Evolutionary conservation across 805 yeast genomes (phyloP).

Genomic region (Saccharomycopsis sp.): DNA sequence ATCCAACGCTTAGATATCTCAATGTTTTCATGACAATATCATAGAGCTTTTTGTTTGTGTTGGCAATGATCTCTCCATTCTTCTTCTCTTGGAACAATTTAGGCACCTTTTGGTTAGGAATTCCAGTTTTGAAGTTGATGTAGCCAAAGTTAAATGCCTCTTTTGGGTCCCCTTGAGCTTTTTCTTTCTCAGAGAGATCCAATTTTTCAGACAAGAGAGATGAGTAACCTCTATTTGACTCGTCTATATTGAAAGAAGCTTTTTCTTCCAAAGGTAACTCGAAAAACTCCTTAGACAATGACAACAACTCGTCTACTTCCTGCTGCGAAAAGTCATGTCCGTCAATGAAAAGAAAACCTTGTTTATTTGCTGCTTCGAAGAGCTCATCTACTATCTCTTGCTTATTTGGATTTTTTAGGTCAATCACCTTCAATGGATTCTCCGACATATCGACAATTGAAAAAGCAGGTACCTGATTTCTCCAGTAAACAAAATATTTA

Average conservation of each 20-base stretch:
- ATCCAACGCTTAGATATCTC: slow-evolving; percentile 49
- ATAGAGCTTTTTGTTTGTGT: slow-evolving; percentile 38
- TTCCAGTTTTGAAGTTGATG: slow-evolving; percentile 43
- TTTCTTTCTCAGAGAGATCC: slow-evolving; percentile 22
- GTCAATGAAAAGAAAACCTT: slow-evolving; percentile 58
- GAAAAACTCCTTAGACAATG: slow-evolving; percentile 43
- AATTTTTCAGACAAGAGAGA: slow-evolving; percentile 37
- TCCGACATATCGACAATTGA: no score
- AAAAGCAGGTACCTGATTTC: no score
- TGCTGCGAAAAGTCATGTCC: slow-evolving; percentile 53
- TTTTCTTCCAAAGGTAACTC: slow-evolving; percentile 45
- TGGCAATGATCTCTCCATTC: slow-evolving; percentile 34
- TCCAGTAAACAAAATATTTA: no score
- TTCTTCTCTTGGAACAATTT: slow-evolving; percentile 37
- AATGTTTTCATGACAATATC: slow-evolving; percentile 42
- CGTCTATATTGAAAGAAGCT: slow-evolving; percentile 39
- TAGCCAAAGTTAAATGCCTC: slow-evolving; percentile 58
- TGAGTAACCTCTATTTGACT: slow-evolving; percentile 54
- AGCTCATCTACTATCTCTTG: slow-evolving; percentile 40
- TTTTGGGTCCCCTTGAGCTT: slow-evolving; percentile 44
- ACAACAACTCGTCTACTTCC: slow-evolving; percentile 45
- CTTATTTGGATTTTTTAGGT: slow-evolving; percentile 38
- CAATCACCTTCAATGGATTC: slow-evolving; percentile 49
- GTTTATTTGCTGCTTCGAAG: slow-evolving; percentile 49
- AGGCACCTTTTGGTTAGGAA: slow-evolving; percentile 35